Evolutionary conservation across 129 eudicot genomes (phyloP).

Genomic region (Artemisia argyi): DNA sequence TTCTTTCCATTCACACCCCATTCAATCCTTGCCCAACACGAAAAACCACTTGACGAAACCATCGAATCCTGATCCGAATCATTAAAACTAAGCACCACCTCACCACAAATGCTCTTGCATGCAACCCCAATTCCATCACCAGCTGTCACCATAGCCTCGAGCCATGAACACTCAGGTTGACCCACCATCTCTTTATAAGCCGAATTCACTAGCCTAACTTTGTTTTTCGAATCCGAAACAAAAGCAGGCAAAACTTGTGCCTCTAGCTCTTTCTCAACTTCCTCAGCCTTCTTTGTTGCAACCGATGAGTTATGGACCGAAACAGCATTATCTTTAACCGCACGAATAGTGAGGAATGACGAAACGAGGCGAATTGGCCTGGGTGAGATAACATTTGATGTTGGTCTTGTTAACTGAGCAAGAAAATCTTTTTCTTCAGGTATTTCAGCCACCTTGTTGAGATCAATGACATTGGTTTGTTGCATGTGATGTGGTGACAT

Average conservation of each 20-base stretch:
- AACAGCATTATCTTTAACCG: constrained; percentile 26
- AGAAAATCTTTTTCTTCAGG: constrained; percentile 63
- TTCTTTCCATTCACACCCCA: constrained; percentile 62
- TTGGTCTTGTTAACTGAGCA: constrained; percentile 39
- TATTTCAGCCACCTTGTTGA: constrained; percentile 44
- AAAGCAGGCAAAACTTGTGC: constrained; percentile 55
- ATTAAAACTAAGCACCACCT: constrained; percentile 48
- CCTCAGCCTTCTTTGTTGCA: constrained; percentile 28
- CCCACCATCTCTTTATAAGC: constrained; percentile 85
- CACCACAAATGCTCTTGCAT: constrained; percentile 84
- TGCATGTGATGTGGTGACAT: constrained; percentile 22
- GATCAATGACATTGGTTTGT: constrained; percentile 33
- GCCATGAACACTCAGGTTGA: constrained; percentile 84
- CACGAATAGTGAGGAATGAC: constrained; percentile 46
- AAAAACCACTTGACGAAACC: constrained; percentile 43
- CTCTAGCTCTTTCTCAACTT: constrained; percentile 65
- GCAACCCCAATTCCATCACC: constrained; percentile 33
- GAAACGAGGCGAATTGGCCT: constrained; percentile 54
- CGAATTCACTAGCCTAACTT: constrained; percentile 68
- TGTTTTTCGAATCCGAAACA: constrained; percentile 68
- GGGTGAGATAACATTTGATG: constrained; percentile 53
- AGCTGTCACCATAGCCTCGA: constrained; percentile 39
- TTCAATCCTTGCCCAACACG: constrained; percentile 65
- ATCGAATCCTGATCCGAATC: background rate
- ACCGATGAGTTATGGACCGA: background rate